Evolutionary conservation across 306 rosid genomes (phyloP).

Genomic region (Lotus japonicus): DNA sequence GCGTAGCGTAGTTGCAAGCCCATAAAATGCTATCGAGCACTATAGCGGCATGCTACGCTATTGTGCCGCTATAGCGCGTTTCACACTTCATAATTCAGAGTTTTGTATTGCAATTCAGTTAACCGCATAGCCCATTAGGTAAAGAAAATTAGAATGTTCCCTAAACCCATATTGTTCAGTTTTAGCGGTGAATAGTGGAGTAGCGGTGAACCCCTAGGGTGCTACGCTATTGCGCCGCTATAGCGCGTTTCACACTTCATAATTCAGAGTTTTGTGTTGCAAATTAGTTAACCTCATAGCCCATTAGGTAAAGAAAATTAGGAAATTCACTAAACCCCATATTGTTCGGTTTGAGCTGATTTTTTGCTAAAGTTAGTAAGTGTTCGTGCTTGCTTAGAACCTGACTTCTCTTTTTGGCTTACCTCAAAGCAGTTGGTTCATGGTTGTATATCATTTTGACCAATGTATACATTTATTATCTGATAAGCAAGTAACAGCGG

Average conservation of each 20-base stretch:
- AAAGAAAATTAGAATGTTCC: neutral
- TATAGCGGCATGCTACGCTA: no score
- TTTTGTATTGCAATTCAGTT: neutral
- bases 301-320: neutral
- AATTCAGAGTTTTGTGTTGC: neutral
- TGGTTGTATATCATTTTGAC: slow-evolving; percentile 9
- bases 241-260: neutral
- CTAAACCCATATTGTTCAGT: neutral
- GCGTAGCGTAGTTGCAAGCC: no score
- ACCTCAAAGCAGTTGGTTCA: neutral
- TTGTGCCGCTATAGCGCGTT: no score
- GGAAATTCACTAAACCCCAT: neutral
- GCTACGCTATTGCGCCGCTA: no score
- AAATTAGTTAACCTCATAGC: neutral
- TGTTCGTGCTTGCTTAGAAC: neutral
- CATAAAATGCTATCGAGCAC: no score
- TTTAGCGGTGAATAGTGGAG: no score
- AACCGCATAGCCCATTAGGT: neutral
- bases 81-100: neutral
- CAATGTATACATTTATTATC: neutral
- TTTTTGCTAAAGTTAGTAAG: no score
- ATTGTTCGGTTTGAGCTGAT: neutral
- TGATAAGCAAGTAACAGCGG: neutral
- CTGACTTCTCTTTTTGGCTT: slow-evolving; percentile 5
- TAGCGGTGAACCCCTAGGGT: no score